phyloP scores from a whole-genome alignment of 148 eudicot species.

The Vaccinium macrocarpon region DNA sequence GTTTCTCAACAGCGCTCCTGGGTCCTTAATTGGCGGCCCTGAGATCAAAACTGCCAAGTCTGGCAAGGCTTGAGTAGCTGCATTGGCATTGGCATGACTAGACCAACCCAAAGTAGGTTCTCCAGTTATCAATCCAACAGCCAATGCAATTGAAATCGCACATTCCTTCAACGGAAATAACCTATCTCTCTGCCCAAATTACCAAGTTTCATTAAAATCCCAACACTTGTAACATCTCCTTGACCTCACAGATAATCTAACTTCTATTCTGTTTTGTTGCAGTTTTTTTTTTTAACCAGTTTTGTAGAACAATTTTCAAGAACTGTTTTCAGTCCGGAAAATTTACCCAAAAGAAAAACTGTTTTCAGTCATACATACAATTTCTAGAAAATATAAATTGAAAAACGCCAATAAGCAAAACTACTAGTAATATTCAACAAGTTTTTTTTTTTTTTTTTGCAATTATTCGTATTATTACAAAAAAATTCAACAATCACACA shows the following conservation, averaged over 20 bases:
- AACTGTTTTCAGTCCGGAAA: background rate
- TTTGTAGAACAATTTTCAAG: background rate
- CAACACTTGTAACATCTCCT: slow-evolving; percentile 1
- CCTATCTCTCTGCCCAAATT: slow-evolving; percentile 45
- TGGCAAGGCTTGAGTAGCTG: slow-evolving; percentile 53
- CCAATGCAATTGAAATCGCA: slow-evolving; percentile 76
- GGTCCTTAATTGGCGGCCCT: slow-evolving; percentile 98
- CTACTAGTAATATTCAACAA: too few relatives aligned
- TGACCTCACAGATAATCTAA: background rate
- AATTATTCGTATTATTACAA: too few relatives aligned
- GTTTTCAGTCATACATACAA: background rate
- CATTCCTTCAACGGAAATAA: slow-evolving; percentile 58
- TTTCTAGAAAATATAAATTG: background rate
- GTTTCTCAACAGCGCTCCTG: slow-evolving; percentile 76
- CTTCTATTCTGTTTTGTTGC: background rate
- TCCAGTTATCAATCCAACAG: slow-evolving; percentile 68
- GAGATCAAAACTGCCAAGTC: slow-evolving; percentile 84
- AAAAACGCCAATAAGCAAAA: too few relatives aligned
- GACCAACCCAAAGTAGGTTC: slow-evolving; percentile 50
- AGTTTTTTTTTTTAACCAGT: background rate
- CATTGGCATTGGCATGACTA: slow-evolving; percentile 65
- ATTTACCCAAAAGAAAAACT: too few relatives aligned
- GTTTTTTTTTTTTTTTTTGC: too few relatives aligned
- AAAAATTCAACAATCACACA: too few relatives aligned
- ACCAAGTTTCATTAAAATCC: slow-evolving; percentile 6